phyloP scores from a whole-genome alignment of 208 protist genomes.

The Acanthamoeba lenticulata region DNA sequence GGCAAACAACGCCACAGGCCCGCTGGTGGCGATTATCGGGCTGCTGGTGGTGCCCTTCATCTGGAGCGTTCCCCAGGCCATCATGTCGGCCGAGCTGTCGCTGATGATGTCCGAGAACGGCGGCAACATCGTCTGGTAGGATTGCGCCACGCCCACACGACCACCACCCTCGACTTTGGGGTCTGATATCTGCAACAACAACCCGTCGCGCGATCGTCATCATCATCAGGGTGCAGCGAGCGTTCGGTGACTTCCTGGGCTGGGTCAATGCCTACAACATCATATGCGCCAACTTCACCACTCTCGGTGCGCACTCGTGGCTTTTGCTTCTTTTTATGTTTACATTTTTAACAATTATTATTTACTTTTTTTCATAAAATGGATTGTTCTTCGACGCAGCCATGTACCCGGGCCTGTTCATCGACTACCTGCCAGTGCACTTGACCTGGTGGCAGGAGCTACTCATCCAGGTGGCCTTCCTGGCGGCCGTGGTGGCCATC shows the following conservation, averaged over 20 bases:
- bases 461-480: not conserved
- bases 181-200: too few species aligned
- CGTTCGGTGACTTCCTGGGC: slow-evolving; percentile 24
- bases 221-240: not conserved
- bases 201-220: not conserved
- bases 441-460: not conserved
- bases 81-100: slow-evolving; percentile 52
- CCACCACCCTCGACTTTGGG: too few species aligned
- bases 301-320: not conserved
- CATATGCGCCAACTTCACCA: not conserved
- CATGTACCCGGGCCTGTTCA: not conserved
- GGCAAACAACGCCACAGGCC: not conserved
- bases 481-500: not conserved
- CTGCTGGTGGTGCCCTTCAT: slow-evolving; percentile 21
- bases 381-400: not conserved
- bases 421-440: not conserved
- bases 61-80: slow-evolving; percentile 20
- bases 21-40: not conserved
- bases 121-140: slow-evolving; percentile 49
- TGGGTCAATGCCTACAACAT: slow-evolving; percentile 57
- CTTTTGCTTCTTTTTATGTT: not conserved
- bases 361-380: not conserved
- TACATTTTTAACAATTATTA: not conserved
- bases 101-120: slow-evolving; percentile 45
- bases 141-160: not conserved